Conservation (phyloP, 2,329 filamentous ascomycete species). For the Hirsutella thompsonii region DNA sequence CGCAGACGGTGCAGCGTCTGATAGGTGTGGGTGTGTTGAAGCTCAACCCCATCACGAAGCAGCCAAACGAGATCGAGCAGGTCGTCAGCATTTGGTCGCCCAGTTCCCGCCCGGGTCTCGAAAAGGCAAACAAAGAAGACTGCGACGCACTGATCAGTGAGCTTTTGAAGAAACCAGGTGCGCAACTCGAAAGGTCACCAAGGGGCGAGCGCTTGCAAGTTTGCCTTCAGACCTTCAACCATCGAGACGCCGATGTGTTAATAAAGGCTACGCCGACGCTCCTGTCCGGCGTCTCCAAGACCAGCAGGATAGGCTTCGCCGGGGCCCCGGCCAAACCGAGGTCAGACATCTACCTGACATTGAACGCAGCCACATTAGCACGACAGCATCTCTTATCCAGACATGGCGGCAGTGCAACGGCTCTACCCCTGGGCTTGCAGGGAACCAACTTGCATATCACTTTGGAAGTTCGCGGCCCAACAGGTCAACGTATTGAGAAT, state of each 20-base stretch:
- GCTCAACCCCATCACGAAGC: conserved; percentile 61
- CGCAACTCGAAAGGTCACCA: conserved; percentile 59
- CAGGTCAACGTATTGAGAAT: conserved; percentile 71
- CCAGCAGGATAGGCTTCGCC: conserved; percentile 84
- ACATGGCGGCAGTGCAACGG: conserved; percentile 59
- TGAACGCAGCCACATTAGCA: conserved; percentile 67
- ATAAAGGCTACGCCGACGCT: conserved; percentile 81
- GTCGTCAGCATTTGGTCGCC: conserved; percentile 68
- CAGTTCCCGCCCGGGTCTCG: conserved; percentile 35
- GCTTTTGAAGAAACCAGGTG: conserved; percentile 60
- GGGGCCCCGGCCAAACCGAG: conserved; percentile 77
- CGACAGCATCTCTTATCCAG: conserved; percentile 59
- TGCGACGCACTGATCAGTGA: conserved; percentile 64
- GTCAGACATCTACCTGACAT: conserved; percentile 88
- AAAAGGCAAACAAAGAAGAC: conserved; percentile 47
- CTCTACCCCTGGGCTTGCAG: conserved; percentile 47
- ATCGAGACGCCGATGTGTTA: conserved; percentile 64
- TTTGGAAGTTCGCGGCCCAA: conserved; percentile 69
- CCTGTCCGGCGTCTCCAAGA: conserved; percentile 68
- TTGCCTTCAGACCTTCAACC: conserved; percentile 64
- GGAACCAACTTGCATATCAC: conserved; percentile 76
- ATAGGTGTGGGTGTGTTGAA: conserved; percentile 69
- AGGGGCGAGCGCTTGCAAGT: conserved; percentile 68
- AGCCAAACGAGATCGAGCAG: conserved; percentile 60
- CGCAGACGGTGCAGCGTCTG: conserved; percentile 34